Conservation (phyloP, 805 yeast species). For the Pichia ethanolica region DNA sequence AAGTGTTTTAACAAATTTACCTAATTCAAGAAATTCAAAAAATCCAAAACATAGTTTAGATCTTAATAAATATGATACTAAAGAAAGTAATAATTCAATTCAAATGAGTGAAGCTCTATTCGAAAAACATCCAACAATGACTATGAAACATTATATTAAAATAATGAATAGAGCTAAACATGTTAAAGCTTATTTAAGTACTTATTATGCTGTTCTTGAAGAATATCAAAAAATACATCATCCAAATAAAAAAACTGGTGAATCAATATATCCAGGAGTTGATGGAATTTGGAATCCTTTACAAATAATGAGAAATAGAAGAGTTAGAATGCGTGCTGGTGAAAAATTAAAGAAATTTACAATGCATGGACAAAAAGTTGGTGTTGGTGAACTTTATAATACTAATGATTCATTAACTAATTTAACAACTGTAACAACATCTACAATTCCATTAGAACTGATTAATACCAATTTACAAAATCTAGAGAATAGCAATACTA, state of each 20-base stretch:
- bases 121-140: slow-evolving; percentile 4
- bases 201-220: slow-evolving; percentile 43
- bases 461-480: background rate
- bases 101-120: background rate
- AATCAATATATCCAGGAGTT: slow-evolving; percentile 36
- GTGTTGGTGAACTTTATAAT: slow-evolving; percentile 25
- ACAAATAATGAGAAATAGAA: slow-evolving; percentile 71
- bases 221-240: slow-evolving; percentile 29
- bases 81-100: background rate
- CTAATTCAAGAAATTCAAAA: background rate
- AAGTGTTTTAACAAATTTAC: background rate
- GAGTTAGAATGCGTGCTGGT: slow-evolving; percentile 43
- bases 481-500: background rate
- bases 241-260: slow-evolving; percentile 15
- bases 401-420: background rate
- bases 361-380: slow-evolving; percentile 7
- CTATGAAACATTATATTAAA: slow-evolving; percentile 21
- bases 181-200: slow-evolving; percentile 29
- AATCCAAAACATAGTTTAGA: background rate
- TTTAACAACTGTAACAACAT: background rate
- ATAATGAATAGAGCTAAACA: slow-evolving; percentile 6
- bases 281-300: slow-evolving; percentile 76
- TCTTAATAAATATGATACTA: background rate
- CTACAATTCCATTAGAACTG: background rate
- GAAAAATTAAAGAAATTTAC: slow-evolving; percentile 35